Evolutionary conservation across 2,329 filamentous ascomycete genomes (phyloP).

Genomic region (Tetracladium maxilliforme): DNA sequence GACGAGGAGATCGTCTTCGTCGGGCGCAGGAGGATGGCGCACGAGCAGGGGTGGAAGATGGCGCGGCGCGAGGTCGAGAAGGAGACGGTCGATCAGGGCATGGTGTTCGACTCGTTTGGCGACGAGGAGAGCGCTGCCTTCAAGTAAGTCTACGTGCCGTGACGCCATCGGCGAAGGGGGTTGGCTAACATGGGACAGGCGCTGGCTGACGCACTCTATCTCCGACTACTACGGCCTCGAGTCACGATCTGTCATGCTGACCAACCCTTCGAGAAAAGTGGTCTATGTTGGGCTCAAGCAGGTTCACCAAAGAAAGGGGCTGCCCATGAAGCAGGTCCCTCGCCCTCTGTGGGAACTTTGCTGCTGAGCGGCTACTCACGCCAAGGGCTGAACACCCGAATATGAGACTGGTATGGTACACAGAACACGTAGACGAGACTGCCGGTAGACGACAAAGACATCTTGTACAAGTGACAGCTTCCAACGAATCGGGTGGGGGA

Average conservation of each 20-base stretch:
- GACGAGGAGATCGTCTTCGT: conserved; percentile 92
- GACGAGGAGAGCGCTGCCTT: conserved; percentile 68
- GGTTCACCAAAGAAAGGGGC: conserved; percentile 14
- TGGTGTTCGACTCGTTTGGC: conserved; percentile 70
- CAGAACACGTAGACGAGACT: no score
- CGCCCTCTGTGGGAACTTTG: conserved; percentile 50
- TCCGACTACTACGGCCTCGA: conserved; percentile 82
- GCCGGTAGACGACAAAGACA: no score
- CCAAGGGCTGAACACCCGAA: no score
- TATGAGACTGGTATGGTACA: no score
- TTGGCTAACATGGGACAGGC: conserved; percentile 30
- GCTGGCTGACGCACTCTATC: conserved; percentile 88
- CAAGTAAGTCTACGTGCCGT: conserved; percentile 41
- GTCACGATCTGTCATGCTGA: conserved; percentile 66
- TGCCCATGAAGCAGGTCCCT: conserved; percentile 29
- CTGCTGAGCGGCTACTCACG: no score
- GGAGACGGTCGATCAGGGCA: no score
- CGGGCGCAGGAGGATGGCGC: conserved; percentile 50
- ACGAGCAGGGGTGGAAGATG: conserved; percentile 38
- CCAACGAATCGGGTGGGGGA: no score
- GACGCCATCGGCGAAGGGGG: conserved; percentile 4
- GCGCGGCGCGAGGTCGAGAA: conserved; percentile 36
- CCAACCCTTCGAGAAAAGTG: conserved; percentile 56
- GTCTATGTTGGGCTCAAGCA: conserved; percentile 69
- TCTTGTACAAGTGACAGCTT: no score